A percentile compares a stretch with the other conserved stretches of the same genome.
phyloP scores from a whole-genome alignment of 2,329 filamentous ascomycete species.

The Pseudocercospora macadamiae region DNA sequence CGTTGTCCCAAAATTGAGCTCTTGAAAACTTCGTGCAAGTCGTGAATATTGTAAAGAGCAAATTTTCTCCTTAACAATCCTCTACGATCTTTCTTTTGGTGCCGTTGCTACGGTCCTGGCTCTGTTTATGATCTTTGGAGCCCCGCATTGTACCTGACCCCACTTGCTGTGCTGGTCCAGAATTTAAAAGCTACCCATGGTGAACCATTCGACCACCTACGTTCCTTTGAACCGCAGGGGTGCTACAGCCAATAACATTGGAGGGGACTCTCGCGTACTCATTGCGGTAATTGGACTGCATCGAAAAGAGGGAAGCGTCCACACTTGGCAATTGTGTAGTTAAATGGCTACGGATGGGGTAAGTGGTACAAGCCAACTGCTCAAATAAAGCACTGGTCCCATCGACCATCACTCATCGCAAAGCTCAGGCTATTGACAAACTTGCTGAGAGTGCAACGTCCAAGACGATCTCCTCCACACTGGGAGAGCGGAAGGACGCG shows the following conservation, averaged over 20 bases:
- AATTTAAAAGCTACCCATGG: neutral
- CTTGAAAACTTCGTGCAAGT: neutral
- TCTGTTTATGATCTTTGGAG: conserved; percentile 2
- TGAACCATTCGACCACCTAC: neutral
- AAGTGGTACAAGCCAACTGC: too few relatives aligned
- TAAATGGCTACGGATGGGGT: too few relatives aligned
- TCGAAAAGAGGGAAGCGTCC: too few relatives aligned
- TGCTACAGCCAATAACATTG: neutral
- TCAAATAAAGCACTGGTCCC: conserved; percentile 62
- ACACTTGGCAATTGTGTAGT: too few relatives aligned
- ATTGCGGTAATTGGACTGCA: too few relatives aligned
- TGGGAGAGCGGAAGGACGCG: conserved; percentile 72
- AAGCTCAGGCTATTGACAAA: conserved; percentile 79
- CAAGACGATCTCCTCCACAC: conserved; percentile 70
- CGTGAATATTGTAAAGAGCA: neutral
- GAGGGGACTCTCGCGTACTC: neutral
- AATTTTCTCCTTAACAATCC: neutral
- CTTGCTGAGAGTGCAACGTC: conserved; percentile 68
- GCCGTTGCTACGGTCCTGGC: neutral
- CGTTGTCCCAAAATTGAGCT: neutral
- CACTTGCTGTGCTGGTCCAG: neutral
- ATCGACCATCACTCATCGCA: conserved; percentile 70
- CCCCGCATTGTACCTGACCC: neutral
- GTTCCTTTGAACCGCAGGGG: conserved; percentile 8
- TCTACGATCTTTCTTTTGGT: neutral